A percentile compares a stretch with the other conserved stretches of the same genome.
Evolutionary conservation across 306 rosid species (phyloP).

Genomic region (Inga oerstediana): DNA sequence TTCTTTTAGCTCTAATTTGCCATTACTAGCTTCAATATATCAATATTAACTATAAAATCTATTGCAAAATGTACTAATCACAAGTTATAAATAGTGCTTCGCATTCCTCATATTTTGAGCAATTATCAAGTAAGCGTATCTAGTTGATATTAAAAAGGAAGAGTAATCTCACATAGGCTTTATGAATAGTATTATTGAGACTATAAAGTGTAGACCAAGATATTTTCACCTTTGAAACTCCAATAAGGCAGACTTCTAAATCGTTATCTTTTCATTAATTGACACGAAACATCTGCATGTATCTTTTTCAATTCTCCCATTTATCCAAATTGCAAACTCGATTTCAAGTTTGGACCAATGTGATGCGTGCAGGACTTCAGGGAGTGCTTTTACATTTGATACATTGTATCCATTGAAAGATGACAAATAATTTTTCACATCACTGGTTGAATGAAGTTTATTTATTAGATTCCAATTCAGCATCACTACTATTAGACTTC

Average conservation of each 20-base stretch:
- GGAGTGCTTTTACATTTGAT: neutral
- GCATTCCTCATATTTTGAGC: neutral
- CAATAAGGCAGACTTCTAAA: neutral
- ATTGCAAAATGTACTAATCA: neutral
- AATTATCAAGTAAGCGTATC: neutral
- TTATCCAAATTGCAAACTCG: neutral
- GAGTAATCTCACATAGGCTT: neutral
- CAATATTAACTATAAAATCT: neutral
- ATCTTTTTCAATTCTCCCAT: neutral
- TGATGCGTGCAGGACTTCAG: neutral
- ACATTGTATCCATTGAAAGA: neutral
- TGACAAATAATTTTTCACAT: neutral
- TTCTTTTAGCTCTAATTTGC: neutral
- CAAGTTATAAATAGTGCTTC: neutral
- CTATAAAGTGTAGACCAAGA: neutral
- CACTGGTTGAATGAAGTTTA: neutral
- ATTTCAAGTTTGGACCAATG: neutral
- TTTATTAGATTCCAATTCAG: neutral
- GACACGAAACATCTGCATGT: neutral
- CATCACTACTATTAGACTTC: neutral
- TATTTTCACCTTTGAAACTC: neutral
- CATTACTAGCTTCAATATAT: neutral
- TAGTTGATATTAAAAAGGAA: neutral
- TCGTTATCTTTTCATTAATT: neutral
- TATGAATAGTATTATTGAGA: neutral